Evolutionary conservation across 768 basidiomycete species (phyloP).

Genomic region (Lactarius trivialis): DNA sequence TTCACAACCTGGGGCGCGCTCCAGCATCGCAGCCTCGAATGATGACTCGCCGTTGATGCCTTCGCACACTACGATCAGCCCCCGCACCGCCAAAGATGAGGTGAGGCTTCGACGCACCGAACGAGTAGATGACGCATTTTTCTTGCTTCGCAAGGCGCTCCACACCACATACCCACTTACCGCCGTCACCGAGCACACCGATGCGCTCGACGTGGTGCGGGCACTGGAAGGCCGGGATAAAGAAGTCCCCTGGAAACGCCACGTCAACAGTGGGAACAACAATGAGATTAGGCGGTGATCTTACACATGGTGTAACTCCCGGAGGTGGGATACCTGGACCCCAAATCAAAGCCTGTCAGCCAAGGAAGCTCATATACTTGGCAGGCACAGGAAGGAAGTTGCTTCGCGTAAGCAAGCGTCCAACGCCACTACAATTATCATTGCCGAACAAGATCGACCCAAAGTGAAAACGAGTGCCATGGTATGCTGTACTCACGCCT

Average conservation of each 20-base stretch:
- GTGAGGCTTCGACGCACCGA: conserved; percentile 29
- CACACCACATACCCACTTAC: conserved; percentile 49
- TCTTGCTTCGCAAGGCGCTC: conserved; percentile 41
- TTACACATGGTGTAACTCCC: conserved; percentile 9
- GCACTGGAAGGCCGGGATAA: conserved; percentile 42
- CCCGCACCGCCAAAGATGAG: not conserved
- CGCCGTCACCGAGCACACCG: conserved; percentile 48
- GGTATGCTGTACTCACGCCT: conserved; percentile 2
- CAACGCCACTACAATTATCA: too few relatives aligned
- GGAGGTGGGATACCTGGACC: not conserved
- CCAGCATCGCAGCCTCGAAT: conserved; percentile 45
- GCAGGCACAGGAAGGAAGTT: not conserved
- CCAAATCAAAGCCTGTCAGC: not conserved
- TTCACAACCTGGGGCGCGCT: conserved; percentile 36
- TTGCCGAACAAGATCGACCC: not conserved
- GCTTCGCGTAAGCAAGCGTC: not conserved
- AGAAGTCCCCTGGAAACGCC: conserved; percentile 41
- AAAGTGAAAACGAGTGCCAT: not conserved
- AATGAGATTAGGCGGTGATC: not conserved
- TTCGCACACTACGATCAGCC: conserved; percentile 13
- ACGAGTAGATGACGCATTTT: conserved; percentile 45
- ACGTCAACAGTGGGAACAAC: not conserved
- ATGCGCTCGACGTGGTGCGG: conserved; percentile 44
- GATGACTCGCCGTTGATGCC: conserved; percentile 47
- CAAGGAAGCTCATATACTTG: not conserved